Conservation (phyloP, 2,329 filamentous ascomycete genomes). For the Penicillium sp. region DNA sequence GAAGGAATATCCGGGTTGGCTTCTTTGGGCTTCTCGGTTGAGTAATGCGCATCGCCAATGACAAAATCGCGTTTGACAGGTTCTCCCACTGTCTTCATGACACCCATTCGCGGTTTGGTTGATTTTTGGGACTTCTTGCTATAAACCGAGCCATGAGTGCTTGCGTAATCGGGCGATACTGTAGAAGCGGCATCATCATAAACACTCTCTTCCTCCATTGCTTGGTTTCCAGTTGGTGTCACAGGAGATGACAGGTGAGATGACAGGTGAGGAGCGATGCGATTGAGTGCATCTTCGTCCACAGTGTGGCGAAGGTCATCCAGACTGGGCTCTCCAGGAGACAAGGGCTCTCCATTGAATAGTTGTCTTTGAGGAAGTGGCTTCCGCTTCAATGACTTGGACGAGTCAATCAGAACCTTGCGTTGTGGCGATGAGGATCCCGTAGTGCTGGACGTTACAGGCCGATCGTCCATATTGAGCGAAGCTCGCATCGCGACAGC, state of each 20-base stretch:
- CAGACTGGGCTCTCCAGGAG: conserved; percentile 37
- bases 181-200: conserved; percentile 64
- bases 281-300: conserved; percentile 53
- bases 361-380: conserved; percentile 48
- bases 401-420: conserved; percentile 38
- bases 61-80: conserved; percentile 46
- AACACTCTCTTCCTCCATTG: conserved; percentile 39
- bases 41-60: conserved; percentile 50
- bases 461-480: conserved; percentile 18
- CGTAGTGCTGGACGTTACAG: conserved; percentile 11
- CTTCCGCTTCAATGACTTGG: conserved; percentile 53
- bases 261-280: conserved; percentile 40
- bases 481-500: conserved; percentile 30
- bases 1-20: conserved; percentile 63
- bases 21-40: conserved; percentile 33
- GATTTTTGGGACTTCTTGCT: conserved; percentile 43
- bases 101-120: conserved; percentile 70
- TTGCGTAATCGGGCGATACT: conserved; percentile 75
- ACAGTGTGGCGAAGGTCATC: conserved; percentile 46
- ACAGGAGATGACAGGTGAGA: conserved; percentile 31
- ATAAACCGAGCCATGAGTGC: conserved; percentile 59
- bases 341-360: conserved; percentile 17
- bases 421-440: conserved; percentile 13
- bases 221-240: conserved; percentile 18
- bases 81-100: conserved; percentile 74